A percentile compares a stretch with the other conserved stretches of the same genome.
These are phyloP conservation scores for Hypsizygus marmoreus DNA, from an alignment of 768 basidiomycete genomes.

Conservation along the genomic window DNA sequence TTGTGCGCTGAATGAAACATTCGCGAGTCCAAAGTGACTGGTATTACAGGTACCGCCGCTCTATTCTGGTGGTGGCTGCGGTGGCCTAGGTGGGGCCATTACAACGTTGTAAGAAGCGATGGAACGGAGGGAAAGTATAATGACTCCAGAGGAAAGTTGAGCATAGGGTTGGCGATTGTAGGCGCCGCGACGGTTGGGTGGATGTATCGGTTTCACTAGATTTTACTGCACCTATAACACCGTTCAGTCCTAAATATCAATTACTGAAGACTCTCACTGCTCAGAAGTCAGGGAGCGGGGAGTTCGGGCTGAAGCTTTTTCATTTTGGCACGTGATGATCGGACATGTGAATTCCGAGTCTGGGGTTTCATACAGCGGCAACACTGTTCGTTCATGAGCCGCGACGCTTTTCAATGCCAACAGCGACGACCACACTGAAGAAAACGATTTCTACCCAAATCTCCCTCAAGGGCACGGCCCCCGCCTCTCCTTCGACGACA, in stretches of 20 bases:
- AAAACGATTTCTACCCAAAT: conserved; percentile 26
- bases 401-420: conserved; percentile 43
- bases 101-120: conserved; percentile 1
- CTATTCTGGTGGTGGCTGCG: conserved; percentile 22
- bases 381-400: neutral
- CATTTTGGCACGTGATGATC: too few species aligned
- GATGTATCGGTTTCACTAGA: too few species aligned
- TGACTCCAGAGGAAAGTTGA: neutral
- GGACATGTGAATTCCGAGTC: conserved; percentile 21
- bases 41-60: conserved; percentile 7
- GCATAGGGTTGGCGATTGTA: neutral
- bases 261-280: too few species aligned
- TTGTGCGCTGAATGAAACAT: too few species aligned
- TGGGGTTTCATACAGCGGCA: neutral
- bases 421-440: conserved; percentile 46
- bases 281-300: too few species aligned
- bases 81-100: conserved; percentile 18
- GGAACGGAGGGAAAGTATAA: neutral
- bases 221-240: too few species aligned
- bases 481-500: conserved; percentile 27
- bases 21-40: neutral
- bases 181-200: neutral
- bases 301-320: too few species aligned
- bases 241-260: too few species aligned
- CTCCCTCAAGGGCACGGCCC: conserved; percentile 36